A percentile compares a stretch with the other conserved stretches of the same genome.
Evolutionary conservation across 441 rosid genomes (phyloP).

Genomic region (Gossypium trilobum): DNA sequence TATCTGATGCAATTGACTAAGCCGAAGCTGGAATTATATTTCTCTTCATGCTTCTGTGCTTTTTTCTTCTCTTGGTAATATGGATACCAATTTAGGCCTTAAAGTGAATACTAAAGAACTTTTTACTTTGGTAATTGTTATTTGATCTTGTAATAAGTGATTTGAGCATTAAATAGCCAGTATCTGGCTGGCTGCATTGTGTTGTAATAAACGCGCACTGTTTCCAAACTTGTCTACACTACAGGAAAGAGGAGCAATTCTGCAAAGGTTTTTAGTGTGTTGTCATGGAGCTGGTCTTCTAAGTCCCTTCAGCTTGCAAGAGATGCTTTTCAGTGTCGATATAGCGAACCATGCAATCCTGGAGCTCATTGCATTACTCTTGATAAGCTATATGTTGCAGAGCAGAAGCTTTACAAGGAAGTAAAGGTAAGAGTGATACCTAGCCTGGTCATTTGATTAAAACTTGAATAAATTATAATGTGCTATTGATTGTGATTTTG

Average conservation of each 20-base stretch:
- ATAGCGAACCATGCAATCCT: conserved; percentile 64
- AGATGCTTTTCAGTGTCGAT: conserved; percentile 32
- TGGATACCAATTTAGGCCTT: neutral
- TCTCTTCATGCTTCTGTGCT: neutral
- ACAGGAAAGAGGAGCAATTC: conserved; percentile 81
- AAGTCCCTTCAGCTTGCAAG: conserved; percentile 49
- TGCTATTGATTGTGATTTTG: neutral
- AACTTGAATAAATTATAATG: neutral
- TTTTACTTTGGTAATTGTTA: neutral
- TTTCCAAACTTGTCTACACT: conserved; percentile 8
- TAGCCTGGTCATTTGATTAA: conserved; percentile 6
- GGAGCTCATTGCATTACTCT: conserved; percentile 83
- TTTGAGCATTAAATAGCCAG: neutral
- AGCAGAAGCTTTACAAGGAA: conserved; percentile 73
- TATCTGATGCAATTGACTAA: neutral
- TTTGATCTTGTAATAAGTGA: neutral
- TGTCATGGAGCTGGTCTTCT: conserved; percentile 90
- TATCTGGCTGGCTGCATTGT: neutral
- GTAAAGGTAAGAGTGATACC: conserved; percentile 46
- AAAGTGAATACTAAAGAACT: neutral
- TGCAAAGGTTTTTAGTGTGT: conserved; percentile 77
- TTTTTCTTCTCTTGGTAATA: neutral
- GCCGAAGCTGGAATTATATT: neutral
- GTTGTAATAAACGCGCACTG: neutral
- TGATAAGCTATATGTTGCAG: conserved; percentile 60